These are phyloP conservation scores for Neofusicoccum laricinum DNA, from an alignment of 2,329 filamentous ascomycete species.

Conservation along the genomic window DNA sequence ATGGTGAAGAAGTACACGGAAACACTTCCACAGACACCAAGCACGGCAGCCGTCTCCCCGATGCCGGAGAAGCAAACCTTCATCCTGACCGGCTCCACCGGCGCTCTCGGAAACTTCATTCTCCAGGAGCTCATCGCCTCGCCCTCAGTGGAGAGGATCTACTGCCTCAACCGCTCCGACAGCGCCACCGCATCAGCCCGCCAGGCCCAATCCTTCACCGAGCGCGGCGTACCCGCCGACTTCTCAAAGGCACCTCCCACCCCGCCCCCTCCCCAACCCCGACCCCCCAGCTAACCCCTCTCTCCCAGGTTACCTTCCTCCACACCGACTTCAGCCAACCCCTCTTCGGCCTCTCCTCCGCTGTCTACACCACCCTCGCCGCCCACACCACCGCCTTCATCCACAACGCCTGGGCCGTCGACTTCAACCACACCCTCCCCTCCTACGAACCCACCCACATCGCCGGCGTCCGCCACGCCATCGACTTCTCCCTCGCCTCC, in stretches of 20 bases:
- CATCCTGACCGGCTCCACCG: slow-evolving; percentile 21
- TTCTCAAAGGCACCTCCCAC: background rate
- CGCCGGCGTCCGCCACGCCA: slow-evolving; percentile 29
- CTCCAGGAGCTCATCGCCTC: slow-evolving; percentile 18
- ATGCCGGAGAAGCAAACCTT: slow-evolving; percentile 13
- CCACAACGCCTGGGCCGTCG: slow-evolving; percentile 40
- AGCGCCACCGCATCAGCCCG: background rate
- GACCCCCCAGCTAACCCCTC: no score
- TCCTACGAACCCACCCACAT: slow-evolving; percentile 31
- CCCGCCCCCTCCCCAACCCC: no score
- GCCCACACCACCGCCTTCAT: slow-evolving; percentile 28
- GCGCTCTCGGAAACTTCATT: slow-evolving; percentile 20
- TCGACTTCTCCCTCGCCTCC: slow-evolving; percentile 34
- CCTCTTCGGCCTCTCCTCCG: slow-evolving; percentile 16
- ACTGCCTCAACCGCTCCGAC: slow-evolving; percentile 20
- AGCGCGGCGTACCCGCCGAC: slow-evolving; percentile 10
- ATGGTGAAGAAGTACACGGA: slow-evolving; percentile 31
- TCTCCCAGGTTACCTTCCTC: slow-evolving; percentile 4
- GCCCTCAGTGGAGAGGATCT: slow-evolving; percentile 12
- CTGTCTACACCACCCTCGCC: background rate
- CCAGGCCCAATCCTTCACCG: slow-evolving; percentile 7
- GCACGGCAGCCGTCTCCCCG: background rate
- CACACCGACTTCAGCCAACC: slow-evolving; percentile 17
- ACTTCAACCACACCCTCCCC: slow-evolving; percentile 34
- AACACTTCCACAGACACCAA: slow-evolving; percentile 17